phyloP scores from a whole-genome alignment of 176 grass and related monocot genomes.

The Aegilops tauschii region DNA sequence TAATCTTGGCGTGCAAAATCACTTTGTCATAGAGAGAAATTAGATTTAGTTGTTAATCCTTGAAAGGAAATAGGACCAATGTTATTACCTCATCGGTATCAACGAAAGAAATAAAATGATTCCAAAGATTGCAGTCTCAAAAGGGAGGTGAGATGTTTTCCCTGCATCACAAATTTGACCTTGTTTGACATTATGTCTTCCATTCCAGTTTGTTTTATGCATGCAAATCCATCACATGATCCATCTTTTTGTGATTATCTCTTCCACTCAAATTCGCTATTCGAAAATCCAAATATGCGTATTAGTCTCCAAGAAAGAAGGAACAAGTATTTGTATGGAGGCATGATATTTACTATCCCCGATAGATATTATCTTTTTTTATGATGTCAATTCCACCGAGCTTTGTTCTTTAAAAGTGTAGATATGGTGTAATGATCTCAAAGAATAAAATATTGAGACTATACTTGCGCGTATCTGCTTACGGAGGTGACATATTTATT shows the following conservation, averaged over 20 bases:
- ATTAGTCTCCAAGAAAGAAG: background rate
- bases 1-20: no score
- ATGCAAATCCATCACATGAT: background rate
- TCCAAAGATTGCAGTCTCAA: background rate
- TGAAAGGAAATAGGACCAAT: background rate
- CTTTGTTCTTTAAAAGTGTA: background rate
- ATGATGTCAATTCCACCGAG: background rate
- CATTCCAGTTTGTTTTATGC: background rate
- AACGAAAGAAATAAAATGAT: background rate
- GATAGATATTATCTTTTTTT: background rate
- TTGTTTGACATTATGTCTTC: background rate
- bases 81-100: no score
- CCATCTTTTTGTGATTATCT: background rate
- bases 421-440: background rate
- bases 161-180: background rate
- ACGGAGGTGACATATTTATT: background rate
- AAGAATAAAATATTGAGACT: background rate
- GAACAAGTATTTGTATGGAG: background rate
- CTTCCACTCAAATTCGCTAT: background rate
- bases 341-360: background rate
- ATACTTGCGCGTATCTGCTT: background rate
- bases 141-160: background rate
- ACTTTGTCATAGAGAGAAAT: background rate
- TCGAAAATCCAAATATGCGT: background rate
- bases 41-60: background rate